phyloP scores from a whole-genome alignment of 331 rosid species.

The Telfairia occidentalis region DNA sequence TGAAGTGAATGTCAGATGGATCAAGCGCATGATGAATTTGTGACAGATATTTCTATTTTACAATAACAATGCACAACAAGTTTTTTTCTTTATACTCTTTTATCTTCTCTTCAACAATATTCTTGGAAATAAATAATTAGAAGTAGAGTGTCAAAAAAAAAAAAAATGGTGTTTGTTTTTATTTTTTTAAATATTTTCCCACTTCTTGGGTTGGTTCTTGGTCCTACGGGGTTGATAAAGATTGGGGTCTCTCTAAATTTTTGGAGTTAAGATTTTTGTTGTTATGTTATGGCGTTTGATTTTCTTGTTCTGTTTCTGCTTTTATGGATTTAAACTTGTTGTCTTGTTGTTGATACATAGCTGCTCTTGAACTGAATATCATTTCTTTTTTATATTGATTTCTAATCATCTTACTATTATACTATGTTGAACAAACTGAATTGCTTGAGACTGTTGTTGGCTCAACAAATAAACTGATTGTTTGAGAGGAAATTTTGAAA shows the following conservation, averaged over 20 bases:
- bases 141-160: constrained; percentile 18
- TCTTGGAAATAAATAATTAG: constrained; percentile 8
- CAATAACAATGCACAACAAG: neutral
- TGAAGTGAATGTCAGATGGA: neutral
- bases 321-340: neutral
- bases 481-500: neutral
- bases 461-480: neutral
- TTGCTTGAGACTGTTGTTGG: neutral
- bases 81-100: neutral
- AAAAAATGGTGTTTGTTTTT: no score
- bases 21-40: neutral
- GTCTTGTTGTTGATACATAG: neutral
- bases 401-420: neutral
- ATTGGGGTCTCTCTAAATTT: neutral
- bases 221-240: neutral
- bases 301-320: neutral
- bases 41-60: neutral
- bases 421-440: neutral
- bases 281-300: neutral
- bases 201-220: neutral
- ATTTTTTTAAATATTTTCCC: no score
- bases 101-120: neutral
- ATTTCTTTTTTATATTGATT: neutral
- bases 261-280: neutral
- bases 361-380: neutral